Percentiles rank a stretch among this genome's conserved stretches.
Conservation (phyloP, 139 green algal species). For the Chlorella sp. region DNA sequence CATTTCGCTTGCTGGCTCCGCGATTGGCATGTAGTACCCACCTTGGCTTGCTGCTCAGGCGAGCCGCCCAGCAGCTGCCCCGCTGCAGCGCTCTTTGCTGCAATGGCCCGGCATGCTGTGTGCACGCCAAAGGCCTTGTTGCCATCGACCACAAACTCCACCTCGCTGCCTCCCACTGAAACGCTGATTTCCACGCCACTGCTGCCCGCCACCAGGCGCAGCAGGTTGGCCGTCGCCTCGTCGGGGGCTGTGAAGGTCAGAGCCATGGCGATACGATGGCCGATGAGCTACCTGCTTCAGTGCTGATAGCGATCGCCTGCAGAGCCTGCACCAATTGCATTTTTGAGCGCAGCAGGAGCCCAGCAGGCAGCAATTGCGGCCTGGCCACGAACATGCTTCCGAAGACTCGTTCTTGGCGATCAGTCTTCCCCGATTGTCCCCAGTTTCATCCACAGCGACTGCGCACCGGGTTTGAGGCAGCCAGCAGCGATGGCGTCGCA, state of each 20-base stretch:
- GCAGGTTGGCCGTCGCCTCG: not conserved
- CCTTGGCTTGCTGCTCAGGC: conserved; percentile 42
- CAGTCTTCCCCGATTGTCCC: no score
- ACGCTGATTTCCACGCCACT: not conserved
- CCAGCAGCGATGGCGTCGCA: not conserved
- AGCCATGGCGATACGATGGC: not conserved
- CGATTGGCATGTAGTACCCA: not conserved
- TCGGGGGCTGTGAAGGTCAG: not conserved
- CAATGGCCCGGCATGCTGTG: conserved; percentile 40
- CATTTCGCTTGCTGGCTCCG: not conserved
- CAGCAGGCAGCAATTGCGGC: no score
- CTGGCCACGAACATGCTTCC: no score
- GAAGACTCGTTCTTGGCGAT: no score
- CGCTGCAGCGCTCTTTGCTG: not conserved
- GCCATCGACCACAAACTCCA: conserved; percentile 28
- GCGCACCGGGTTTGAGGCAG: no score
- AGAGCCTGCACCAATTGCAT: no score
- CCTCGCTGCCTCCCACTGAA: not conserved
- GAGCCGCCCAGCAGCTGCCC: conserved; percentile 38
- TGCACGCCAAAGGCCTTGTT: conserved; percentile 19
- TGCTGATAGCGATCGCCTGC: no score
- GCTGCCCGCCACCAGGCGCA: conserved; percentile 27
- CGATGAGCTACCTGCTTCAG: no score
- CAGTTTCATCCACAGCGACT: no score
- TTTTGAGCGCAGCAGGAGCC: no score